Base-by-base conservation (phyloP, 495 filamentous ascomycete species). In the Cercophora scortea region DNA sequence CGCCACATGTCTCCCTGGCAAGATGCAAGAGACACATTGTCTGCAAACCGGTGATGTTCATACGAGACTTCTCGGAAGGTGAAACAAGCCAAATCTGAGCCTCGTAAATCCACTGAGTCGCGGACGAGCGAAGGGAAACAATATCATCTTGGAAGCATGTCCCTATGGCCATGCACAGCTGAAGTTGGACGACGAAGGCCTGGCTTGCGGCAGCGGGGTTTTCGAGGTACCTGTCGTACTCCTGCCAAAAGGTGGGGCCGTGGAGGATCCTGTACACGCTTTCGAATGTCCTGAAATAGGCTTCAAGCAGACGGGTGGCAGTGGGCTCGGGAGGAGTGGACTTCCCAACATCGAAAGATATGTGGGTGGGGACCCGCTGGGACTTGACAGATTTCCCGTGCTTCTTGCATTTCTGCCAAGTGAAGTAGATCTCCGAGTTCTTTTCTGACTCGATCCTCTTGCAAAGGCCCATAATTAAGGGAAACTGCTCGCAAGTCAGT, bases 81-180 rank as follows among this genome's bases (percentile, higher is more conserved):
- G 70, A 73, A 15, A 77, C 71, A 1, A 85, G 67, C 83, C 83
- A 88, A 44, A 76, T 75, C 42, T 81, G 79, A 1, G 79, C 79
- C 51, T 85, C 79, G 35, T 79, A 72, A 3, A 85, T 72, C 85
- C 85, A 88, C 54, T 78, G 71, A 16, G 77, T 62, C 0, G 80
- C 80, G 4, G 70, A 76, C 9, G 65, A 67, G 25, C 81, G 77
- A 19, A 76, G 63, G 25, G 74, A 62, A 39, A 65, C 68, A 0
- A 47, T 54, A 6, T 76, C 71, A 18, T 81, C 80, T 47, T 85
- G 79, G 18, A 75, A 74, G 59, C 74, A 74, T 16, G 73, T 55
- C 2, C 83, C 83, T 51, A 83, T 80, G 9, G 83, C 79, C 59
- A 87, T 72, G n/a, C 84, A 74, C 11, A 88, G 62, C 52, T 87